Evolutionary conservation across 2,329 filamentous ascomycete genomes (phyloP).

Genomic region (Ascochyta clinopodiicola): DNA sequence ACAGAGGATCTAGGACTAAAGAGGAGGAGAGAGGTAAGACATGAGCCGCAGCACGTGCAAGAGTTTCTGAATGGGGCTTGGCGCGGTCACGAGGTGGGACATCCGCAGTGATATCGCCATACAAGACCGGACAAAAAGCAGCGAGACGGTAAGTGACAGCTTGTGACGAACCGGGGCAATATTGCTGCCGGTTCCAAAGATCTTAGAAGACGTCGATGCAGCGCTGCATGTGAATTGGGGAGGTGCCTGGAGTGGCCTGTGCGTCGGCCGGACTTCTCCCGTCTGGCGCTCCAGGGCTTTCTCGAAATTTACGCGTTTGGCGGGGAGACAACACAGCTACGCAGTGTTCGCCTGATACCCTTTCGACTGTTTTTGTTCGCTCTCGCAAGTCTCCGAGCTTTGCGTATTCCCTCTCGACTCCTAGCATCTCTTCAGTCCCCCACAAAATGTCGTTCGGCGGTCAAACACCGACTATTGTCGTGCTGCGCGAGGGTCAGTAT

Average conservation of each 20-base stretch:
- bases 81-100: slow-evolving; percentile 9
- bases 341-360: slow-evolving; percentile 22
- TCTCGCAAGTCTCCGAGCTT: slow-evolving; percentile 26
- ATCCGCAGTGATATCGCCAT: background rate
- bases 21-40: background rate
- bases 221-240: slow-evolving; percentile 3
- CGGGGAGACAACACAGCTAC: slow-evolving; percentile 35
- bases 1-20: slow-evolving; percentile 2
- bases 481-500: slow-evolving; percentile 90
- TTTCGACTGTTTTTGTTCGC: slow-evolving; percentile 7
- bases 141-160: background rate
- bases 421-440: slow-evolving; percentile 11
- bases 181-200: background rate
- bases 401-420: slow-evolving; percentile 33
- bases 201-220: background rate
- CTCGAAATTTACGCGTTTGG: slow-evolving; percentile 38
- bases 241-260: slow-evolving; percentile 1
- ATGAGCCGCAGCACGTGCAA: slow-evolving; percentile 14
- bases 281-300: slow-evolving; percentile 32
- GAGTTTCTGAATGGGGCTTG: slow-evolving; percentile 3
- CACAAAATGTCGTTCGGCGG: slow-evolving; percentile 89
- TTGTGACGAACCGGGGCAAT: background rate
- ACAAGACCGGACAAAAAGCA: background rate
- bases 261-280: background rate
- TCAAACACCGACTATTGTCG: slow-evolving; percentile 96